Conservation (phyloP, 345 rosid species). For the Populus euphratica region DNA sequence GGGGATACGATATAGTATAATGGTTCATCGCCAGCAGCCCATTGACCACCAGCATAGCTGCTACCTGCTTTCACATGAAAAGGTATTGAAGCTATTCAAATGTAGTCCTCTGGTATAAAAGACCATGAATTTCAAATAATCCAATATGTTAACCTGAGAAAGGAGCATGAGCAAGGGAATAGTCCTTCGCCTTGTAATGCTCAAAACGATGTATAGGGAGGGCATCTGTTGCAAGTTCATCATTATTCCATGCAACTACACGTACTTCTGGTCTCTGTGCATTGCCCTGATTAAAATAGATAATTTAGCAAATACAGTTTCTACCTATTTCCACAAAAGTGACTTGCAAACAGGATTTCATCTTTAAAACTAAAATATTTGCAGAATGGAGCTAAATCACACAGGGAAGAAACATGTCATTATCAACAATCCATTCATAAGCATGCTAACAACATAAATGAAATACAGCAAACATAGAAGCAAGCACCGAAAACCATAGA, state of each 20-base stretch:
- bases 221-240: conserved; percentile 98
- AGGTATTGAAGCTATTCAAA: conserved; percentile 17
- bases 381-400: not conserved
- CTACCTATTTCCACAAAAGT: not conserved
- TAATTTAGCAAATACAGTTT: conserved; percentile 10
- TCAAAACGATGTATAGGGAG: conserved; percentile 94
- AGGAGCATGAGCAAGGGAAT: conserved; percentile 95
- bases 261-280: conserved; percentile 99
- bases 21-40: conserved; percentile 99
- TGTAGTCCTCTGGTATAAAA: conserved; percentile 16
- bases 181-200: conserved; percentile 97
- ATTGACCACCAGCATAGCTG: conserved; percentile 98
- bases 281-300: conserved; percentile 59
- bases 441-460: not conserved
- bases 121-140: conserved; percentile 15
- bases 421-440: not conserved
- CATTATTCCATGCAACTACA: conserved; percentile 85
- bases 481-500: not conserved
- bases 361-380: not conserved
- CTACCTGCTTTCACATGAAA: conserved; percentile 59
- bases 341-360: not conserved
- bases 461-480: not conserved
- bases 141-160: conserved; percentile 67
- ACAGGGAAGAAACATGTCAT: not conserved
- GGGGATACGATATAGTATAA: conserved; percentile 89